These are phyloP conservation scores for Barnettozyma botsteinii DNA, from an alignment of 805 yeast genomes.

Conservation along the genomic window DNA sequence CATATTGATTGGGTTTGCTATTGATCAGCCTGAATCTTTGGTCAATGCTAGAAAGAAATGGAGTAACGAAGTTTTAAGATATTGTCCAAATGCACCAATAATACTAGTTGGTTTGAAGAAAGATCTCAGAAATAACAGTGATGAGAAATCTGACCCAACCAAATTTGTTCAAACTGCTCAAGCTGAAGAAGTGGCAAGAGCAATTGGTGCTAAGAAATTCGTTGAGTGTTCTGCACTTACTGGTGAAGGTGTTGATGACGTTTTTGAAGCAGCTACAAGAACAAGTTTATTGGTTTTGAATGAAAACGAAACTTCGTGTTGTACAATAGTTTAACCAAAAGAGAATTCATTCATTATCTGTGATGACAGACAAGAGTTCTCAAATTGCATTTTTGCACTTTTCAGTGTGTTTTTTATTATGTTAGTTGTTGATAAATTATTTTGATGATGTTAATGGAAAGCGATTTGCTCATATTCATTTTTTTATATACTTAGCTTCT, in stretches of 20 bases:
- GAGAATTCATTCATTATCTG: no score
- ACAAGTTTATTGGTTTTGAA: conserved; percentile 60
- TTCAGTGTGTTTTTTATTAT: background rate
- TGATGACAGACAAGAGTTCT: background rate
- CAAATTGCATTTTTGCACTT: background rate
- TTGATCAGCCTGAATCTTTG: conserved; percentile 79
- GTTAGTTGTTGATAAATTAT: background rate
- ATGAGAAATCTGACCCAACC: conserved; percentile 29
- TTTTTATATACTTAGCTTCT: background rate
- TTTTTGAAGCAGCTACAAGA: conserved; percentile 86
- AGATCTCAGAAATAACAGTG: conserved; percentile 54
- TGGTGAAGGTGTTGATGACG: conserved; percentile 93
- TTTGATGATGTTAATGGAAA: background rate
- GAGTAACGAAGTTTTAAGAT: conserved; percentile 75
- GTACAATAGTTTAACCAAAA: conserved; percentile 31
- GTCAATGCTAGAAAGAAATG: conserved; percentile 81
- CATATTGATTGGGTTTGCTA: conserved; percentile 78
- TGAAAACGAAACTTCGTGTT: conserved; percentile 39
- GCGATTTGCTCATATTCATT: background rate
- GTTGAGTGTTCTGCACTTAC: conserved; percentile 88
- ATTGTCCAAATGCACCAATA: conserved; percentile 77
- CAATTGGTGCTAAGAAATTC: conserved; percentile 78
- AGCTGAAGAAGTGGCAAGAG: conserved; percentile 67
- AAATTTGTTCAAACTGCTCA: conserved; percentile 45
- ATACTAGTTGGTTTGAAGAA: conserved; percentile 80